Conservation (phyloP, 257 asterid species). For the Petunia axillaris region DNA sequence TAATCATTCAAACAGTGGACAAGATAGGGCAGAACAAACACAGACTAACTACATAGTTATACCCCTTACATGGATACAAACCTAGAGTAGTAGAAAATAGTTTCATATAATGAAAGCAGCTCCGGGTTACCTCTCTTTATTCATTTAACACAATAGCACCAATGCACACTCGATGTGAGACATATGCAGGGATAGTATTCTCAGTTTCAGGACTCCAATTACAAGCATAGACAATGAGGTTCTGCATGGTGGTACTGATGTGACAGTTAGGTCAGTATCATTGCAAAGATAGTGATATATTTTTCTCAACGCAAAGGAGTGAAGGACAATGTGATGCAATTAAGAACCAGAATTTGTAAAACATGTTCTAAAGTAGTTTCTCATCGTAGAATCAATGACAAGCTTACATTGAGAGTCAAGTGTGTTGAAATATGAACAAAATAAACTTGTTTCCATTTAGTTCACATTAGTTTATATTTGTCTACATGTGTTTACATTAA, state of each 20-base stretch:
- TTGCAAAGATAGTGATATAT: not conserved
- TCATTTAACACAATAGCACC: constrained; percentile 75
- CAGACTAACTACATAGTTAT: not conserved
- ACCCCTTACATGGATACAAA: not conserved
- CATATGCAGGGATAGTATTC: constrained; percentile 68
- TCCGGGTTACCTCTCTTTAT: constrained; percentile 62
- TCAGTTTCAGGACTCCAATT: constrained; percentile 62
- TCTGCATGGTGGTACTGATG: constrained; percentile 81
- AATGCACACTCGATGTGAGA: constrained; percentile 67
- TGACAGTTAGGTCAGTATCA: constrained; percentile 20
- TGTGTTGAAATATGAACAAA: not conserved
- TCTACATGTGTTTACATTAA: no score
- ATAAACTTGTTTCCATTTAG: no score
- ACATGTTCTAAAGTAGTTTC: not conserved
- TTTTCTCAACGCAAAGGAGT: not conserved
- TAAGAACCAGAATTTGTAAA: not conserved
- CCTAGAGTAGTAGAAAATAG: not conserved
- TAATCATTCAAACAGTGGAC: not conserved
- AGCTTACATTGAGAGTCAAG: not conserved
- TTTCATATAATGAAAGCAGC: not conserved
- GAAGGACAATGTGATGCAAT: not conserved
- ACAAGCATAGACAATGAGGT: constrained; percentile 80
- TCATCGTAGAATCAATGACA: not conserved
- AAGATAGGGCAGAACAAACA: not conserved
- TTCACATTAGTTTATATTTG: no score